These are phyloP conservation scores for Fusarium pseudonygamai DNA, from an alignment of 2,329 filamentous ascomycete genomes.

Conservation along the genomic window DNA sequence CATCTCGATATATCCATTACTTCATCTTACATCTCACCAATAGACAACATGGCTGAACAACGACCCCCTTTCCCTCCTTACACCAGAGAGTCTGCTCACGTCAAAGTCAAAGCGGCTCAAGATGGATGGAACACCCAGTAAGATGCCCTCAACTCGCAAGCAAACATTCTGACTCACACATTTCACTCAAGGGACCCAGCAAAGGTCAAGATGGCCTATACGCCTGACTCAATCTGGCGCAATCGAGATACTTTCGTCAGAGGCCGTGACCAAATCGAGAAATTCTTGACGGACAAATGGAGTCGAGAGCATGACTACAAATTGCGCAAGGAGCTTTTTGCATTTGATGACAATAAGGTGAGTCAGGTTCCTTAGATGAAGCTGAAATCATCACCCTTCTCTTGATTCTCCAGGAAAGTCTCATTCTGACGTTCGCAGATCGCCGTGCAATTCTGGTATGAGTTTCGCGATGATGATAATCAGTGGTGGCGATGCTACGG, in stretches of 20 bases:
- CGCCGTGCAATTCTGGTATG: slow-evolving; percentile 92
- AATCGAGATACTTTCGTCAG: slow-evolving; percentile 77
- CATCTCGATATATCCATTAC: not conserved
- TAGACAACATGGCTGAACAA: slow-evolving; percentile 24
- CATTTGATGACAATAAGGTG: slow-evolving; percentile 74
- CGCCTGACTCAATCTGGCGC: slow-evolving; percentile 79
- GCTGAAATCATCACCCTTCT: rapidly evolving
- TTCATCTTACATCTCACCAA: not conserved
- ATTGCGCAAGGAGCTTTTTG: slow-evolving; percentile 85
- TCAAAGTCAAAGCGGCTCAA: slow-evolving; percentile 86
- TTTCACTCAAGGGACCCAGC: slow-evolving; percentile 67
- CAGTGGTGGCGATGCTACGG: slow-evolving; percentile 92
- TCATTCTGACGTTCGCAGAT: slow-evolving; percentile 57
- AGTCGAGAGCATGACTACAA: slow-evolving; percentile 74
- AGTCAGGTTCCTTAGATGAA: not conserved
- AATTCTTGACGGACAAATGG: slow-evolving; percentile 80
- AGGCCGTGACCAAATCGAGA: slow-evolving; percentile 73
- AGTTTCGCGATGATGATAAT: slow-evolving; percentile 74
- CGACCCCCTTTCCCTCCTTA: slow-evolving; percentile 73
- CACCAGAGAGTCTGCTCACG: slow-evolving; percentile 73
- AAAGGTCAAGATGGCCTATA: slow-evolving; percentile 77
- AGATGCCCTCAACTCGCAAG: slow-evolving; percentile 12
- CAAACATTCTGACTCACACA: not conserved
- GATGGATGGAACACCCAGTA: slow-evolving; percentile 84
- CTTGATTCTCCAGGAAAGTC: rapidly evolving